Conservation (phyloP, 1,284 basidiomycete genomes). For the Tetrapyrgos nigripes region DNA sequence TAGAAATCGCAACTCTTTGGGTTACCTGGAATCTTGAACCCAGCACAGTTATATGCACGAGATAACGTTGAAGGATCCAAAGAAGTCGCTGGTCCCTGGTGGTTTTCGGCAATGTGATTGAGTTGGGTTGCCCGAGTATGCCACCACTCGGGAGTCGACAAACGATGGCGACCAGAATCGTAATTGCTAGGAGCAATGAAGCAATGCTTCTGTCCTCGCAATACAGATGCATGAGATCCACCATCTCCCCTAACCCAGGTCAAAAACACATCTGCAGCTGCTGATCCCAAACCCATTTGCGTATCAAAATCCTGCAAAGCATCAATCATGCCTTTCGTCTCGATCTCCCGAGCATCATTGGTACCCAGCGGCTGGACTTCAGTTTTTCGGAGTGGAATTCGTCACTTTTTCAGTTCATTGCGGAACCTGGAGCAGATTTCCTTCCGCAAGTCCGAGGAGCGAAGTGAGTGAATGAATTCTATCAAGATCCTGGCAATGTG, state of each 20-base stretch:
- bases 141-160: conserved; percentile 18
- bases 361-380: neutral
- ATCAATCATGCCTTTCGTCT: conserved; percentile 1
- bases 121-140: conserved; percentile 13
- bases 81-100: conserved; percentile 7
- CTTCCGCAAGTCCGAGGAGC: neutral
- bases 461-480: neutral
- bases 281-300: conserved; percentile 5
- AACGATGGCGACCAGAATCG: neutral
- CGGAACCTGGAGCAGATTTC: neutral
- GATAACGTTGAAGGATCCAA: conserved; percentile 15
- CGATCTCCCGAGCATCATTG: neutral
- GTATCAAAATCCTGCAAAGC: neutral
- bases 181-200: conserved; percentile 1
- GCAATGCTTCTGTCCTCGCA: neutral
- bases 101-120: conserved; percentile 8
- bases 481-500: neutral
- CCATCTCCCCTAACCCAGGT: conserved; percentile 1
- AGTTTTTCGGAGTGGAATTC: neutral
- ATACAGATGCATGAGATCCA: neutral
- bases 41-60: conserved; percentile 8
- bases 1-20: conserved; percentile 16
- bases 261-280: neutral
- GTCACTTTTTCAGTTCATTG: neutral
- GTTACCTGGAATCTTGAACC: conserved; percentile 10